Evolutionary conservation across 1,139 yeast genomes (phyloP).

Genomic region (Debaryomyces robertsiae): DNA sequence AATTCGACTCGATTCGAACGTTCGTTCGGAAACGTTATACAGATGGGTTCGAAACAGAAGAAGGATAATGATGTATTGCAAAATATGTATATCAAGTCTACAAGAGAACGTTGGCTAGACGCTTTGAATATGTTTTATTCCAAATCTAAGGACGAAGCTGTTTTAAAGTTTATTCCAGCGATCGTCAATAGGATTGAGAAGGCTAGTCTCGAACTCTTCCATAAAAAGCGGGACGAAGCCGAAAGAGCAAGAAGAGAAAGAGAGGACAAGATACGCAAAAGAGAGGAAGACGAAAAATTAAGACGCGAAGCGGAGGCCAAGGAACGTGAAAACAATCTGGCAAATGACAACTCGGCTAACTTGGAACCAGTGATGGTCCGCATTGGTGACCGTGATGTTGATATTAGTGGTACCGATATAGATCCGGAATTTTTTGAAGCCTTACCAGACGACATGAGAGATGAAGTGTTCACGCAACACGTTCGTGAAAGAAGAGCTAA

Average conservation of each 20-base stretch:
- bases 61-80: constrained; percentile 20
- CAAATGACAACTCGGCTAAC: constrained; percentile 17
- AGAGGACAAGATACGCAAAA: constrained; percentile 33
- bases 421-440: constrained; percentile 92
- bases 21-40: constrained; percentile 31
- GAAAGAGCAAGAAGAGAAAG: constrained; percentile 32
- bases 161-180: constrained; percentile 49
- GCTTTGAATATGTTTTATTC: constrained; percentile 53
- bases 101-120: constrained; percentile 73
- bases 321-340: constrained; percentile 34
- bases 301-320: constrained; percentile 40
- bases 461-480: constrained; percentile 89
- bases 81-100: constrained; percentile 51
- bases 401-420: constrained; percentile 86
- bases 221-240: constrained; percentile 33
- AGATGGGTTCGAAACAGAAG: constrained; percentile 17
- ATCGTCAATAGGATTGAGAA: constrained; percentile 56
- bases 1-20: constrained; percentile 24
- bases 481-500: constrained; percentile 66
- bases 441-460: constrained; percentile 89
- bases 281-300: constrained; percentile 38
- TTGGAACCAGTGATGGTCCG: constrained; percentile 63
- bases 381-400: constrained; percentile 80
- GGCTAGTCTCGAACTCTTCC: constrained; percentile 40
- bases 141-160: constrained; percentile 39